phyloP scores from a whole-genome alignment of 164 flowering plant species.

The Macadamia tetraphylla region DNA sequence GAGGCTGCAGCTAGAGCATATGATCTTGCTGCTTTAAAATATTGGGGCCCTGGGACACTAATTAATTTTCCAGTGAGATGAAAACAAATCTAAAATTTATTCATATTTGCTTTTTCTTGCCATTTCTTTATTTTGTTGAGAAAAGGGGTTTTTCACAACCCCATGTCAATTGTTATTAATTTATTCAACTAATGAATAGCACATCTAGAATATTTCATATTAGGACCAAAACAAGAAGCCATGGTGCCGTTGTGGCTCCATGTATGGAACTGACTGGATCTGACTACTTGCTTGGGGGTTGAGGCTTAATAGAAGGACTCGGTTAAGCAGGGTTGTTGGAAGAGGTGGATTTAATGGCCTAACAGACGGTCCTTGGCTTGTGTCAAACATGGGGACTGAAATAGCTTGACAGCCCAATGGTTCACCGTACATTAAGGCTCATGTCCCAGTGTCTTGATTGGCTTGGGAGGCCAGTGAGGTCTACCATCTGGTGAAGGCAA shows the following conservation, averaged over 20 bases:
- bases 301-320: background rate
- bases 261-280: background rate
- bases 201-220: background rate
- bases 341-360: background rate
- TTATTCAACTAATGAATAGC: background rate
- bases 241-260: background rate
- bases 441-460: background rate
- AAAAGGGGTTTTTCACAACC: background rate
- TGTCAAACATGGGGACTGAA: background rate
- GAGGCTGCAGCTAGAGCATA: constrained; percentile 99
- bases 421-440: background rate
- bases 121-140: background rate
- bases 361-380: background rate
- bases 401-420: background rate
- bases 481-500: background rate
- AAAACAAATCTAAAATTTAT: background rate
- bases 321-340: background rate
- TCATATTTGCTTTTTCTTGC: background rate
- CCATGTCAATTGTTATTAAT: background rate
- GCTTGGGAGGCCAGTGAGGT: background rate
- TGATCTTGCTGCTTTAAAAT: constrained; percentile 98
- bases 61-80: constrained; percentile 94
- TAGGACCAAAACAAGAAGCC: background rate
- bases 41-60: constrained; percentile 99
- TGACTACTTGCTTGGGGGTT: background rate